phyloP scores from a whole-genome alignment of 352 stramenopile species.

The Pythium insidiosum region DNA sequence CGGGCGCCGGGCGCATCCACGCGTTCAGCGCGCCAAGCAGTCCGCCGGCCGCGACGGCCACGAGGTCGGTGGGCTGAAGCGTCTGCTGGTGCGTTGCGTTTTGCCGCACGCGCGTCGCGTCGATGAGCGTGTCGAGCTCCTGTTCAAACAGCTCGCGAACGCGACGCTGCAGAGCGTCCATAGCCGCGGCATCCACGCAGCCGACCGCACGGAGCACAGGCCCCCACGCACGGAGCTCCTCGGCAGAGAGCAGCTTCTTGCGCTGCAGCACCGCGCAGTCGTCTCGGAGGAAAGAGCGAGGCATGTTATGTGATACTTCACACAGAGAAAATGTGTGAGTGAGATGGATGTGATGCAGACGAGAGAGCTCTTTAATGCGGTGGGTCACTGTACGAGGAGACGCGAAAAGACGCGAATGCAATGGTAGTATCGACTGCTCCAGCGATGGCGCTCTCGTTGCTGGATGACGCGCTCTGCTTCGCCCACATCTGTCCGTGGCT shows the following conservation, averaged over 20 bases:
- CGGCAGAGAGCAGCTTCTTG: constrained; percentile 12
- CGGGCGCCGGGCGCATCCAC: constrained; percentile 38
- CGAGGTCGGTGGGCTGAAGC: constrained; percentile 43
- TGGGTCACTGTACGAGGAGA: too few species aligned
- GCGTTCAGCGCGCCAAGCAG: constrained; percentile 61
- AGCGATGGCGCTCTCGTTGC: too few species aligned
- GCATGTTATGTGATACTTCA: background rate
- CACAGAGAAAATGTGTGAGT: too few species aligned
- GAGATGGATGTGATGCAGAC: too few species aligned
- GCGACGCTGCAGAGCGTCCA: constrained; percentile 2
- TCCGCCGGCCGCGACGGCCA: constrained; percentile 50
- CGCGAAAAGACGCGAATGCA: too few species aligned
- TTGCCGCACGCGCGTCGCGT: constrained; percentile 32
- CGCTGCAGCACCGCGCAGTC: constrained; percentile 10
- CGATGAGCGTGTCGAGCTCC: constrained; percentile 38
- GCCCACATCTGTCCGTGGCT: constrained; percentile 45
- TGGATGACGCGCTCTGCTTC: constrained; percentile 38
- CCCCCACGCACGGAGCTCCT: constrained; percentile 26
- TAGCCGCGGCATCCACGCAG: background rate
- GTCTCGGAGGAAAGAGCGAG: constrained; percentile 7
- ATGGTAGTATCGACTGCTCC: too few species aligned
- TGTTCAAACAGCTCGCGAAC: constrained; percentile 25
- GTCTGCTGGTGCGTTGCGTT: constrained; percentile 43
- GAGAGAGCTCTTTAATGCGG: too few species aligned
- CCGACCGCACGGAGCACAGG: background rate